A percentile compares a stretch with the other conserved stretches of the same genome.
Evolutionary conservation across 1,284 basidiomycete genomes (phyloP).

Genomic region (Ganoderma lucidum): DNA sequence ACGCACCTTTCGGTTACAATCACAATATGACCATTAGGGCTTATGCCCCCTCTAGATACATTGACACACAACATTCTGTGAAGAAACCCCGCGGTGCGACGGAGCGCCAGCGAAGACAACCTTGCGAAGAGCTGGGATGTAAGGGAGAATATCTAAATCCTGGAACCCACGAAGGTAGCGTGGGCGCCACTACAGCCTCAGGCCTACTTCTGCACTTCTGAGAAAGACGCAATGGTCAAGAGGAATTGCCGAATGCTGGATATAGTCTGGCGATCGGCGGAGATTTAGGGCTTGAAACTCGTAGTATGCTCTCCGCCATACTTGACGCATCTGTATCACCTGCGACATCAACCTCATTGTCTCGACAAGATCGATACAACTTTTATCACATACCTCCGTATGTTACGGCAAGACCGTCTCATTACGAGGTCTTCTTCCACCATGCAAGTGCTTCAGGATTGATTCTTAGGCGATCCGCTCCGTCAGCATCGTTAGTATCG

Average conservation of each 20-base stretch:
- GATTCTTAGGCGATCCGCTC: conserved; percentile 8
- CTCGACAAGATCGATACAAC: background rate
- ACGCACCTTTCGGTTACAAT: conserved; percentile 23
- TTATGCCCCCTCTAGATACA: conserved; percentile 29
- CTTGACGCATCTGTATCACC: background rate
- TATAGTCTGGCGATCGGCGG: background rate
- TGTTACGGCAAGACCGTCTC: background rate
- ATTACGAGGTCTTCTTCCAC: background rate
- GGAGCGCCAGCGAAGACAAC: conserved; percentile 33
- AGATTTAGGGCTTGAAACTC: background rate
- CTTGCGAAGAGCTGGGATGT: conserved; percentile 37
- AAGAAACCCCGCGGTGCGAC: conserved; percentile 31
- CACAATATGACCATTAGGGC: conserved; percentile 26
- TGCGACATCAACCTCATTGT: background rate
- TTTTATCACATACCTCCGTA: background rate
- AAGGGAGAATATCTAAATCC: conserved; percentile 33
- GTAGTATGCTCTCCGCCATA: background rate
- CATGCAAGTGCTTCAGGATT: background rate
- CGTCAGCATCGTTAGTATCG: conserved; percentile 13
- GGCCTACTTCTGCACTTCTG: conserved; percentile 33
- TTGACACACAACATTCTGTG: conserved; percentile 29
- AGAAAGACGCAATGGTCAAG: conserved; percentile 32
- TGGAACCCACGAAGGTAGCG: conserved; percentile 33
- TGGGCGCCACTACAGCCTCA: conserved; percentile 30
- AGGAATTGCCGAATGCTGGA: conserved; percentile 33